phyloP scores from a whole-genome alignment of 306 rosid species.

The Fragaria nilgerrensis region DNA sequence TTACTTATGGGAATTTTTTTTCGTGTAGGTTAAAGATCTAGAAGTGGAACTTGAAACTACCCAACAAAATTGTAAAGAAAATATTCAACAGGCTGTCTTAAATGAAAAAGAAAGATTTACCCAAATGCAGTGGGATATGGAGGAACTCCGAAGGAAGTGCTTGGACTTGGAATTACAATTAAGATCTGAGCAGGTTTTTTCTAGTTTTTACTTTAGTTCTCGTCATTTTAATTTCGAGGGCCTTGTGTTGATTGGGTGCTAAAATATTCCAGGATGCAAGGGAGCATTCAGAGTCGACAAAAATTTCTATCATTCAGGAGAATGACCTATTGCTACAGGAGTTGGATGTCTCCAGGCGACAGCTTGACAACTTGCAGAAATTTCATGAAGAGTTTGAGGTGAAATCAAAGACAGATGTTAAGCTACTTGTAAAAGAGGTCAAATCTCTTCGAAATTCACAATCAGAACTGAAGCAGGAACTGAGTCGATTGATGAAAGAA shows the following conservation, averaged over 20 bases:
- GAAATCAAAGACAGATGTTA: constrained; percentile 81
- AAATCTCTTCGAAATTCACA: constrained; percentile 80
- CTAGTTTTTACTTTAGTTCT: constrained; percentile 13
- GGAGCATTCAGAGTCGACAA: constrained; percentile 54
- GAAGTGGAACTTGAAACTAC: constrained; percentile 93
- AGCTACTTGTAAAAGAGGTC: constrained; percentile 81
- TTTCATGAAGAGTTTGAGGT: constrained; percentile 65
- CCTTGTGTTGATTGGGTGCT: constrained; percentile 22
- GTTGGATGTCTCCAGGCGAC: constrained; percentile 61
- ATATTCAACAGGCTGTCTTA: constrained; percentile 70
- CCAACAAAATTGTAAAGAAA: constrained; percentile 59
- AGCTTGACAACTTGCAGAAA: constrained; percentile 62
- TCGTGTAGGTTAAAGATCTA: constrained; percentile 75
- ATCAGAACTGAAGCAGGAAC: constrained; percentile 76
- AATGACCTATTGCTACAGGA: constrained; percentile 66
- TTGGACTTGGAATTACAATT: constrained; percentile 63
- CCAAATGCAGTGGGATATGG: constrained; percentile 91
- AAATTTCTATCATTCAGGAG: constrained; percentile 60
- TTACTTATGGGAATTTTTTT: neutral
- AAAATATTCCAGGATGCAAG: constrained; percentile 67
- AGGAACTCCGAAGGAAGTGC: constrained; percentile 69
- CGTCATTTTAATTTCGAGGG: constrained; percentile 27
- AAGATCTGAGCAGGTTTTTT: constrained; percentile 68
- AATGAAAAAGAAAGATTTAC: constrained; percentile 72
- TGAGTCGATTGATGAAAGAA: constrained; percentile 66